These are phyloP conservation scores for Nakazawaea molendinolei DNA, from an alignment of 805 yeast species.

Conservation along the genomic window DNA sequence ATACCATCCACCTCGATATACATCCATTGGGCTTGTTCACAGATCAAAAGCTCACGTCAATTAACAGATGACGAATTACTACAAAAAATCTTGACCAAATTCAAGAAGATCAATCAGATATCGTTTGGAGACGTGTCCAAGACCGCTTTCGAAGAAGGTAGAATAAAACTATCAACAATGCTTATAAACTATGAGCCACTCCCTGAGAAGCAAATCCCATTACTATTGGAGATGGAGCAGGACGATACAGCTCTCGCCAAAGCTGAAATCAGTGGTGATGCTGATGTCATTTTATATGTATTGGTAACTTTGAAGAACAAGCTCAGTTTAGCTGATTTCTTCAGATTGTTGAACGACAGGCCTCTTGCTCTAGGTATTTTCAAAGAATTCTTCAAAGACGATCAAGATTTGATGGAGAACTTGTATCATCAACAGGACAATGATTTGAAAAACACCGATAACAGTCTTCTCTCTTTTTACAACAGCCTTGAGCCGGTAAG, in stretches of 20 bases:
- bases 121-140: conserved; percentile 55
- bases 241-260: conserved; percentile 61
- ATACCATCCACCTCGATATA: conserved; percentile 49
- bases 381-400: conserved; percentile 23
- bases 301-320: conserved; percentile 48
- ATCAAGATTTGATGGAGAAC: conserved; percentile 38
- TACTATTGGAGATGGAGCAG: conserved; percentile 67
- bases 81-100: conserved; percentile 37
- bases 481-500: neutral
- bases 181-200: conserved; percentile 66
- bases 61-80: conserved; percentile 56
- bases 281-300: conserved; percentile 53
- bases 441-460: conserved; percentile 36
- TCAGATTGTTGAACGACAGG: conserved; percentile 50
- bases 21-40: conserved; percentile 74
- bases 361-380: conserved; percentile 35
- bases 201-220: conserved; percentile 52
- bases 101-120: conserved; percentile 32
- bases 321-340: conserved; percentile 60
- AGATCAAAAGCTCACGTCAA: conserved; percentile 48
- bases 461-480: conserved; percentile 25
- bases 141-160: conserved; percentile 76
- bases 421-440: conserved; percentile 62
- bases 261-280: conserved; percentile 54
- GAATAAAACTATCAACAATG: conserved; percentile 58